A percentile compares a stretch with the other conserved stretches of the same genome.
Evolutionary conservation across 2,329 filamentous ascomycete species (phyloP).

Genomic region (Clonostachys rosea): DNA sequence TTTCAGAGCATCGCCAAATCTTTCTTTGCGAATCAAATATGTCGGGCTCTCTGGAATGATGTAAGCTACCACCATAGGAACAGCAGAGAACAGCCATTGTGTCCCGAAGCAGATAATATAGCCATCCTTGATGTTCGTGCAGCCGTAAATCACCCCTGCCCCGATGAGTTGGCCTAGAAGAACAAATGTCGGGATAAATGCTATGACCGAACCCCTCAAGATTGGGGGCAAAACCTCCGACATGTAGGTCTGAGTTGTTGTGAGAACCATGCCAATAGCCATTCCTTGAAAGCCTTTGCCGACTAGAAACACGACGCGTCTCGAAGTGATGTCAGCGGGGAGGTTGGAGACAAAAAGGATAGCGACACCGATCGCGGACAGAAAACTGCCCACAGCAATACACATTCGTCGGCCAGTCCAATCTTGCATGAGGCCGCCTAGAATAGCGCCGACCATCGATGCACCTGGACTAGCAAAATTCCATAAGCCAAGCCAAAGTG

Average conservation of each 20-base stretch:
- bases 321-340: slow-evolving; percentile 7
- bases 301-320: slow-evolving; percentile 32
- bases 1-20: slow-evolving; percentile 29
- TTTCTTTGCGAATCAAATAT: slow-evolving; percentile 36
- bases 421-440: slow-evolving; percentile 19
- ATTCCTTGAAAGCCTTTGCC: slow-evolving; percentile 40
- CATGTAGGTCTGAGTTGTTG: slow-evolving; percentile 39
- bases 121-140: slow-evolving; percentile 15
- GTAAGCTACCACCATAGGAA: slow-evolving; percentile 33
- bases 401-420: slow-evolving; percentile 13
- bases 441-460: slow-evolving; percentile 13
- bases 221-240: slow-evolving; percentile 41
- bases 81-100: slow-evolving; percentile 35
- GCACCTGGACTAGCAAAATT: slow-evolving; percentile 12
- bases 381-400: slow-evolving; percentile 12
- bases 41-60: slow-evolving; percentile 46
- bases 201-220: slow-evolving; percentile 39
- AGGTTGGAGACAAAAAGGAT: slow-evolving; percentile 17
- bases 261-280: slow-evolving; percentile 36
- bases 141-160: slow-evolving; percentile 29
- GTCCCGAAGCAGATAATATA: slow-evolving; percentile 35
- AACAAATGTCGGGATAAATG: slow-evolving; percentile 42
- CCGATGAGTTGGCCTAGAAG: slow-evolving; percentile 43
- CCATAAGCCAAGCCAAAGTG: slow-evolving; percentile 19
- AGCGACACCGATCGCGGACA: slow-evolving; percentile 13